Evolutionary conservation across 176 grass and related monocot species (phyloP).

Genomic region (Avena insularis): DNA sequence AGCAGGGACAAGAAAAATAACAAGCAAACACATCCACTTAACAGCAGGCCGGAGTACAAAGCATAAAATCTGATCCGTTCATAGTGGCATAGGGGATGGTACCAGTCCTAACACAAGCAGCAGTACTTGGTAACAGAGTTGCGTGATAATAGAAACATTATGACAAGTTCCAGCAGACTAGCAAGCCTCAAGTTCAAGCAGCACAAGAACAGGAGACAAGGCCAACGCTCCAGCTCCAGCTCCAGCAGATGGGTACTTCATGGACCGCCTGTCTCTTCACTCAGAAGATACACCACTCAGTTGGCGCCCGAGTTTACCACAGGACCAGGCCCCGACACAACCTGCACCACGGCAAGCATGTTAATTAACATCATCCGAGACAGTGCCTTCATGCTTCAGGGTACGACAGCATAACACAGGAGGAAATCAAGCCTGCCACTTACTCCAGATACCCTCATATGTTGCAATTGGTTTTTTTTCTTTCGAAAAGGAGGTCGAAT

Average conservation of each 20-base stretch:
- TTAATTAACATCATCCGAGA: neutral
- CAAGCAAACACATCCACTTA: neutral
- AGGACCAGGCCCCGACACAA: neutral
- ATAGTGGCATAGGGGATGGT: neutral
- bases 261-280: neutral
- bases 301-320: neutral
- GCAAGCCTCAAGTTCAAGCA: neutral
- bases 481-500: too few relatives aligned
- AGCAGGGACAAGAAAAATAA: neutral
- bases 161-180: neutral
- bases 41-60: neutral
- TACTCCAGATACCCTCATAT: too few relatives aligned
- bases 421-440: too few relatives aligned
- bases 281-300: neutral
- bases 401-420: too few relatives aligned
- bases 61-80: neutral
- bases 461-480: too few relatives aligned
- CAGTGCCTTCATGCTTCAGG: neutral
- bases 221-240: neutral
- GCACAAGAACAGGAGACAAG: neutral
- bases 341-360: neutral
- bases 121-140: constrained; percentile 8
- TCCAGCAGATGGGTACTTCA: neutral
- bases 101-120: neutral
- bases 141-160: neutral